Base-by-base conservation (phyloP, 345 rosid species). In the Cardamine occulta region DNA sequence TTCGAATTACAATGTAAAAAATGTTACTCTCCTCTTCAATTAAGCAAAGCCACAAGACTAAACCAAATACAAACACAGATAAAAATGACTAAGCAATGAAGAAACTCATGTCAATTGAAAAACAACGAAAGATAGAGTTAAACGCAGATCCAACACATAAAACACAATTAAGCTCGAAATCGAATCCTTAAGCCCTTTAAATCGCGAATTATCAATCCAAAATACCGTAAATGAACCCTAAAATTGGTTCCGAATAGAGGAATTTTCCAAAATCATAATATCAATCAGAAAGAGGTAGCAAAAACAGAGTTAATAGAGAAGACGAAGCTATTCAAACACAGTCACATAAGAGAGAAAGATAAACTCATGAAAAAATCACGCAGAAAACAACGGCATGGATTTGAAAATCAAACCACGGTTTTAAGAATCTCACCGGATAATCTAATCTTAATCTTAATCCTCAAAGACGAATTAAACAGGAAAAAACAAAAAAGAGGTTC, bases 91-190 rank as follows among this genome's bases (percentile, higher is more conserved):
- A 54, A 53, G 49, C 55, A 59, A 70, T 60, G 61, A 6, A 17
- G 32, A 74, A 70, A 51, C 48, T 64, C 76, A 56, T 26, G 21
- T n/a, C 66, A 28, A 54, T 48, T 57, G 45, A 72, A 57, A 57
- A 58, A 49, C 34, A 67, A 63, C 21, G 58, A 56, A 62, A 65
- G 72, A 59, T 65, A 62, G 66, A 74, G 80, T 74, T 76, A 62
- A 83, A 71, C 53, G 13, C 66, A 89, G 98, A 91, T 93, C 96
- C 82, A 76, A 19, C 31, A 74, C 76, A 66, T 31, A 29, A 66
- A n/a, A 39, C 31, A 64, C 65, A 51, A 66, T 77, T 57, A 66
- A 28, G 32, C 63, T 80, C 68, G 67, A 80, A 83, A 84, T 66
- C 73, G 63, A 61, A 57, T 68, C 51, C 84, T 74, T 73, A 72